Conservation (phyloP, 2,329 filamentous ascomycete species). For the Hypoxylon sp. region DNA sequence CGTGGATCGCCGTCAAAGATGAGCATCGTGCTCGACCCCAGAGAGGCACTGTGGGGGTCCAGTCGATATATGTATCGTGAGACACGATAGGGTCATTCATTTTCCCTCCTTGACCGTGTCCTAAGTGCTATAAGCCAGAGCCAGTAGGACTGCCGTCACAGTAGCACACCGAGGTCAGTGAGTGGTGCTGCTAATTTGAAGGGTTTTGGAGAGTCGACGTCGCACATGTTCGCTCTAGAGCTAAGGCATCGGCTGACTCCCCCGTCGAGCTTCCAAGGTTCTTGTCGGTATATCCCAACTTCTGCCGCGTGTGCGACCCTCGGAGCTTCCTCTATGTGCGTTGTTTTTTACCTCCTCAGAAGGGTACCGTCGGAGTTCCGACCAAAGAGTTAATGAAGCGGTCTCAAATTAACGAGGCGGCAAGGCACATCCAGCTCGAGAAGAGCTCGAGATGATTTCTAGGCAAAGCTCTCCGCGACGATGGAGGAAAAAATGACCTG, state of each 20-base stretch:
- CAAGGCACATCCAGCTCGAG: constrained; percentile 30
- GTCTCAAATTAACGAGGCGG: constrained; percentile 35
- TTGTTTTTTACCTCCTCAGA: constrained; percentile 12
- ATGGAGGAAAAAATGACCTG: too few relatives aligned
- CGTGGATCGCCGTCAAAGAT: background rate
- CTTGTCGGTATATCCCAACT: constrained; percentile 5
- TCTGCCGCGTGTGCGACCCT: constrained; percentile 18
- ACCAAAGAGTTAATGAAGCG: constrained; percentile 18
- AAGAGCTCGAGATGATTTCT: constrained; percentile 10
- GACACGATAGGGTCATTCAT: constrained; percentile 16
- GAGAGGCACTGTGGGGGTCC: constrained; percentile 4
- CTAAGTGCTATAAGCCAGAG: constrained; percentile 9
- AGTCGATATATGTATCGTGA: constrained; percentile 9
- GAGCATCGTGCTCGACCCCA: constrained; percentile 5
- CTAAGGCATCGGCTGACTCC: constrained; percentile 11
- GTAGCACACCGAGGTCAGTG: constrained; percentile 12
- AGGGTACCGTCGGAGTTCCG: constrained; percentile 31
- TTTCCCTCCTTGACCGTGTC: constrained; percentile 1
- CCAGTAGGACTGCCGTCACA: constrained; percentile 17
- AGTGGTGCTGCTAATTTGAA: constrained; percentile 11
- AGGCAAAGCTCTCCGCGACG: too few relatives aligned
- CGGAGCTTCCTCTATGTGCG: constrained; percentile 22
- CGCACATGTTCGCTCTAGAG: constrained; percentile 15
- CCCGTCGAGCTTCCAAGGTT: too few relatives aligned
- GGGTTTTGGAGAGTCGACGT: constrained; percentile 12